Conservation (phyloP, 2,329 filamentous ascomycete species). For the Sarocladium brachiariae region DNA sequence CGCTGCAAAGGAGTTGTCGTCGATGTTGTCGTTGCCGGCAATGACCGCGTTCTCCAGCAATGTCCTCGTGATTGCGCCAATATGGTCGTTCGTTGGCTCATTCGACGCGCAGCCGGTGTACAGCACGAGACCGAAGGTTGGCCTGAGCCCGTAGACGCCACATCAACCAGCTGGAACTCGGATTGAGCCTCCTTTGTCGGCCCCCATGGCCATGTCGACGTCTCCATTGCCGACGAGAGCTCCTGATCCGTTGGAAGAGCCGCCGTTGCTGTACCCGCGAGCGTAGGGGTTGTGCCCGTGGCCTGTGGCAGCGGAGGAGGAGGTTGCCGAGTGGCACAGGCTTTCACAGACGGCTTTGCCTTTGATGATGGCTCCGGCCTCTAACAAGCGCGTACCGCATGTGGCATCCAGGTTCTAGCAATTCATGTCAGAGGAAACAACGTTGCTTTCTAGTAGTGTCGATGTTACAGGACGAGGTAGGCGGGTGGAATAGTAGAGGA, state of each 20-base stretch:
- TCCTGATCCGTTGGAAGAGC: background rate
- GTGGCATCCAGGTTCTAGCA: too few relatives aligned
- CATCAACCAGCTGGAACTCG: constrained; percentile 34
- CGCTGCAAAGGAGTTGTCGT: too few relatives aligned
- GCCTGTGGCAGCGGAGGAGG: background rate
- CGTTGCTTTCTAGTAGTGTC: too few relatives aligned
- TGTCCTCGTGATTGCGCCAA: background rate
- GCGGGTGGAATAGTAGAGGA: too few relatives aligned
- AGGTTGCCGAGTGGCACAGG: background rate
- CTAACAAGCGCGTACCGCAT: too few relatives aligned
- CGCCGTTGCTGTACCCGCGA: background rate
- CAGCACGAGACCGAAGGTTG: constrained; percentile 43
- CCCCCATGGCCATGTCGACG: constrained; percentile 36
- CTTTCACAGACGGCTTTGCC: too few relatives aligned
- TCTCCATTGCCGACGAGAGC: background rate
- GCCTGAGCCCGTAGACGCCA: constrained; percentile 40
- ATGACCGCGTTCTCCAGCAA: background rate
- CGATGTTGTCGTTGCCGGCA: background rate
- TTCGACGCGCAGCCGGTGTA: constrained; percentile 32
- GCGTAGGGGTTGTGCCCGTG: background rate
- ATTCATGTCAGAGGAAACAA: too few relatives aligned
- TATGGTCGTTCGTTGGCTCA: background rate
- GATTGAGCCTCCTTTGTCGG: constrained; percentile 40
- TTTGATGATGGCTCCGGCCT: too few relatives aligned
- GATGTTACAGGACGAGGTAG: too few relatives aligned